Evolutionary conservation across 2,329 filamentous ascomycete species (phyloP).

Genomic region (Arthrobotrys sphaeroides): DNA sequence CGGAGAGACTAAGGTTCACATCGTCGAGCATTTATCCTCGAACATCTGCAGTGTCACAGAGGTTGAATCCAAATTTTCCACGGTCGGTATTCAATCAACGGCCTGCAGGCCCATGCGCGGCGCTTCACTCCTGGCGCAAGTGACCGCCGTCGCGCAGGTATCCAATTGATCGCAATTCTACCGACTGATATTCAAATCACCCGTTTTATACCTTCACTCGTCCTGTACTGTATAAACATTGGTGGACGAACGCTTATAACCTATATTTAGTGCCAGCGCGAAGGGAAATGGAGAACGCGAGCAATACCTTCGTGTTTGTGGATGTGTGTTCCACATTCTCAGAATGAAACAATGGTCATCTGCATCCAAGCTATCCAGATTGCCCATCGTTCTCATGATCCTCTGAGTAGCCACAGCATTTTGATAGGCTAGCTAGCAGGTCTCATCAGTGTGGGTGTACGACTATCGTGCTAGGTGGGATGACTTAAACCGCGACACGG

Average conservation of each 20-base stretch:
- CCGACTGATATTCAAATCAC: neutral
- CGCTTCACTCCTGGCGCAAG: no score
- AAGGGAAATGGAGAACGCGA: slow-evolving; percentile 4
- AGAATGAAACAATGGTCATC: slow-evolving; percentile 28
- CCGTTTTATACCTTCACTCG: no score
- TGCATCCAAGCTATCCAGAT: slow-evolving; percentile 2
- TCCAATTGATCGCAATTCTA: neutral
- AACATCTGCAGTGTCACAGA: neutral
- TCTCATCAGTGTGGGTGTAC: neutral
- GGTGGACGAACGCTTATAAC: neutral
- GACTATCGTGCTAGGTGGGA: neutral
- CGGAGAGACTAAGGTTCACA: neutral
- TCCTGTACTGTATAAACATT: neutral
- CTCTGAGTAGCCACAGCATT: neutral
- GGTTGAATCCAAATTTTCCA: neutral
- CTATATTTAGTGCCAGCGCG: slow-evolving; percentile 6
- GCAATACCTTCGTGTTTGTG: neutral
- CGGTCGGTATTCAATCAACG: no score
- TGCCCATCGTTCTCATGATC: slow-evolving; percentile 4
- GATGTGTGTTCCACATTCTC: slow-evolving; percentile 31
- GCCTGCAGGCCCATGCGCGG: no score
- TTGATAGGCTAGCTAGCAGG: slow-evolving; percentile 25
- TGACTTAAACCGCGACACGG: slow-evolving; percentile 4
- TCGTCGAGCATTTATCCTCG: neutral
- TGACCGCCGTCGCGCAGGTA: neutral